A percentile compares a stretch with the other conserved stretches of the same genome.
Conservation (phyloP, 768 basidiomycete species). For the Pleurotus citrinopileatus region DNA sequence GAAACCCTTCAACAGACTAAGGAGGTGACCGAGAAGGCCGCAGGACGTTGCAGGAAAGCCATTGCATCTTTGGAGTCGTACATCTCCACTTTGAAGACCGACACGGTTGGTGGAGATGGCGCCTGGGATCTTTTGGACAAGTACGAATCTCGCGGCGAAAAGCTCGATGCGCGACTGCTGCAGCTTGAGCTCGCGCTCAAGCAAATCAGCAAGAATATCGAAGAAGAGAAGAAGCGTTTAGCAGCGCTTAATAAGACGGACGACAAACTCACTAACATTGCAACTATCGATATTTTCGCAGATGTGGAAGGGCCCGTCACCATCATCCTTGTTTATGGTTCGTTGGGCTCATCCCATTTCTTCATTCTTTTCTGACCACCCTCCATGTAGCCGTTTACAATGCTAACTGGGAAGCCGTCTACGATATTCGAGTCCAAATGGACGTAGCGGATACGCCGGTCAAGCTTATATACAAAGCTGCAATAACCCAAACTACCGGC, state of each 20-base stretch:
- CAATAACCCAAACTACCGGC: conserved; percentile 35
- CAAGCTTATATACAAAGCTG: conserved; percentile 35
- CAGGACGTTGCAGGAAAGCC: conserved; percentile 21
- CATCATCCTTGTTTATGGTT: conserved; percentile 30
- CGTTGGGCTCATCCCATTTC: conserved; percentile 1
- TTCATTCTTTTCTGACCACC: background rate
- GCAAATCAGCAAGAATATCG: conserved; percentile 16
- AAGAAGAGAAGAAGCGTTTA: conserved; percentile 14
- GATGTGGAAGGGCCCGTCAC: conserved; percentile 24
- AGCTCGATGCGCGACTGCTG: conserved; percentile 23
- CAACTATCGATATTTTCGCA: conserved; percentile 24
- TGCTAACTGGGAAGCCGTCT: conserved; percentile 32
- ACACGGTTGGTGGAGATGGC: conserved; percentile 20
- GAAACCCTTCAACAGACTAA: conserved; percentile 16
- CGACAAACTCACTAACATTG: conserved; percentile 16
- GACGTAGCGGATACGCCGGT: conserved; percentile 28
- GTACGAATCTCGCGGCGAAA: conserved; percentile 22
- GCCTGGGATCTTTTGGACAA: conserved; percentile 17
- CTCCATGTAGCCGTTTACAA: conserved; percentile 4
- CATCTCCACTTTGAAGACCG: conserved; percentile 22
- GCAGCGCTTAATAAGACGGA: conserved; percentile 13
- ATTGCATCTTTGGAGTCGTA: conserved; percentile 23
- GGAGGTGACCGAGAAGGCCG: conserved; percentile 16
- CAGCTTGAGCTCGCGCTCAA: conserved; percentile 19
- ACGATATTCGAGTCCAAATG: conserved; percentile 38